Evolutionary conservation across 176 grass and related monocot genomes (phyloP), one percentile per base, ranked within the genome.

Genomic region (Aegilops speltoides): DNA sequence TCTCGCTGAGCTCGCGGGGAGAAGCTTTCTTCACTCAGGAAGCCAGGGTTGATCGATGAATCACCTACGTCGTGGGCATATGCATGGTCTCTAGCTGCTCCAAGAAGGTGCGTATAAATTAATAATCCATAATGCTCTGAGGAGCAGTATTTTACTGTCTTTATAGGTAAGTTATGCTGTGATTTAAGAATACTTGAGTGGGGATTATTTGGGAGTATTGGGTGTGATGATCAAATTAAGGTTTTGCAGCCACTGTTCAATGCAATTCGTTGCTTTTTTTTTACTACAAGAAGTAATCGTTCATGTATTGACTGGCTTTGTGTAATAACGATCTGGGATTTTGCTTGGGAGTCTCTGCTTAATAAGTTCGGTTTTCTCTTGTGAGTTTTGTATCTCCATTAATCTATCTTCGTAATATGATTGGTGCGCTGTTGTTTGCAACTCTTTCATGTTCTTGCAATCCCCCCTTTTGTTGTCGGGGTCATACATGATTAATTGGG

Each of bases 11-110:
- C 82, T 95, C 93, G 20, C 93, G 20, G 84, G 45, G 22, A 90
- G 90, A 82, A 86, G 84, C 64, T 95, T 92, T 84, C 90, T 87
- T 65, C 90, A 92, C 82, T 81, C 88, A 2, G 74, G 89, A 87
- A 85, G 68, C 78, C 67, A 90, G 43, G 86, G 82, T 38, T 76
- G 26, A 77, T 33, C 68, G 11, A 29, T 19, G 6, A 22, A 22
- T 20, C 52, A 75, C 23, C 23, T 50, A 29, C n/a, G 37, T 62
- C 59, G 32, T 48, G 23, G 20, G 63, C 28, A 57, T 54, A 22
- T 56, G 52, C 19, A 59, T 74, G 57, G 66, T 83, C 84, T 73
- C 68, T 68, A 61, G 74, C 26, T 77, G 28, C 71, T 82, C 54
- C 83, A 88, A 84, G 15, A 88, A 91, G 77, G 86, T 85, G 82